Conservation (phyloP, 345 rosid genomes). For the Melastoma malabathricum region DNA sequence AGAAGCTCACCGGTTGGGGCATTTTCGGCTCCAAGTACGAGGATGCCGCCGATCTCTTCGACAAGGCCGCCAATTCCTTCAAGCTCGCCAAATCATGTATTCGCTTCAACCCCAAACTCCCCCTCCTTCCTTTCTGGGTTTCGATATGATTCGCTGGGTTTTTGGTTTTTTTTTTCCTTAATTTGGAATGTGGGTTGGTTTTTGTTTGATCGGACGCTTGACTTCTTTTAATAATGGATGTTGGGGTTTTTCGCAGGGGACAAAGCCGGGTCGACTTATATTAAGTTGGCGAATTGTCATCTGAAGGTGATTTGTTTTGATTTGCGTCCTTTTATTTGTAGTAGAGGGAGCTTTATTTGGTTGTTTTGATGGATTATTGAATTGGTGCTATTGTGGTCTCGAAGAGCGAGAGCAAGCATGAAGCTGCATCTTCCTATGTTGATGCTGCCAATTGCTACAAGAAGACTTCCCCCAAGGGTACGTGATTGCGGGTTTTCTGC, state of each 20-base stretch:
- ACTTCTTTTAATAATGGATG: neutral
- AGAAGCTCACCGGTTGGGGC: constrained; percentile 50
- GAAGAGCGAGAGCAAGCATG: constrained; percentile 78
- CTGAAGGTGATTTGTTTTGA: constrained; percentile 28
- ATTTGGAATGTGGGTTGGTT: neutral
- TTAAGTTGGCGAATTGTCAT: constrained; percentile 67
- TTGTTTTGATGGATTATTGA: neutral
- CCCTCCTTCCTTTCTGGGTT: neutral
- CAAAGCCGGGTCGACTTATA: constrained; percentile 56
- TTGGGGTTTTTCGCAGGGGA: constrained; percentile 41
- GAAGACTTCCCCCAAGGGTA: constrained; percentile 65
- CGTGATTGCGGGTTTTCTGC: constrained; percentile 4
- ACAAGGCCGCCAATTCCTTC: constrained; percentile 58
- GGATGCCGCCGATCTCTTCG: constrained; percentile 71
- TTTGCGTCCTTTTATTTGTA: neutral
- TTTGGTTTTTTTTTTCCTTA: neutral
- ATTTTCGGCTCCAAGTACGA: constrained; percentile 48
- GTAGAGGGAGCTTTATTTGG: neutral
- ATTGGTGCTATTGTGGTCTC: neutral
- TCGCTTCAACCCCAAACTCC: neutral
- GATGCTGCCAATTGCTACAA: constrained; percentile 88
- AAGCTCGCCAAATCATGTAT: constrained; percentile 66
- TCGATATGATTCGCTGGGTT: neutral
- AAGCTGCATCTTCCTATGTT: constrained; percentile 72
- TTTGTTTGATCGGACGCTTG: neutral